phyloP scores from a whole-genome alignment of 2,329 filamentous ascomycete genomes.

The Colletotrichum euphorbiae region DNA sequence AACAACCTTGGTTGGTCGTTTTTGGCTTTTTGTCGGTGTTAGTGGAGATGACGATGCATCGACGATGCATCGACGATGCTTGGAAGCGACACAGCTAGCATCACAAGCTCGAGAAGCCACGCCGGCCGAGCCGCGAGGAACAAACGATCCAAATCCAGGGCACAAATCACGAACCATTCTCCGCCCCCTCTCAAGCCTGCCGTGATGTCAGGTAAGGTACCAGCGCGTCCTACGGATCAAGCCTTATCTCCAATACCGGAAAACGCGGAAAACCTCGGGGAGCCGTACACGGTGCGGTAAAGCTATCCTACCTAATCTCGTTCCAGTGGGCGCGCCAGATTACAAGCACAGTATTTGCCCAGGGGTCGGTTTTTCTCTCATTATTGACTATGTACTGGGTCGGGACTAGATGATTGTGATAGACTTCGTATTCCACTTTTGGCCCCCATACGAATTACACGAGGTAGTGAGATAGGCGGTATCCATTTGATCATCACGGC shows the following conservation, averaged over 20 bases:
- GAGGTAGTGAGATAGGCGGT: constrained; percentile 22
- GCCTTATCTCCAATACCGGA: constrained; percentile 2
- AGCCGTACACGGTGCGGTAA: constrained; percentile 16
- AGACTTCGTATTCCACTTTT: constrained; percentile 26
- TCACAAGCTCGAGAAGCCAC: constrained; percentile 21
- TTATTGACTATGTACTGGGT: constrained; percentile 4
- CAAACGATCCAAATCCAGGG: constrained; percentile 10
- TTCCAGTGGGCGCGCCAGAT: constrained; percentile 6
- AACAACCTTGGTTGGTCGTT: neutral
- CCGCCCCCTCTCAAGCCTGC: neutral
- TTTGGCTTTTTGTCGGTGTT: neutral
- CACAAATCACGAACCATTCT: too few species aligned
- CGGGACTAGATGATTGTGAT: constrained; percentile 11
- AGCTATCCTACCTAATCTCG: neutral
- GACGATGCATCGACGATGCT: constrained; percentile 12
- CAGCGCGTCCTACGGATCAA: neutral
- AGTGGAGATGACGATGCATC: constrained; percentile 19
- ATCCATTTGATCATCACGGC: constrained; percentile 3
- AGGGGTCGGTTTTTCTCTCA: neutral
- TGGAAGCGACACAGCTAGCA: constrained; percentile 8
- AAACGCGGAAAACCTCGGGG: constrained; percentile 19
- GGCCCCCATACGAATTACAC: constrained; percentile 20
- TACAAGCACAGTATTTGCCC: constrained; percentile 5
- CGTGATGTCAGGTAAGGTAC: constrained; percentile 24
- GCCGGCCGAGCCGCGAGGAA: constrained; percentile 15